Evolutionary conservation across 139 green algal genomes (phyloP), one percentile per base, ranked within the genome.

Genomic region (Limnomonas spitsbergensis): DNA sequence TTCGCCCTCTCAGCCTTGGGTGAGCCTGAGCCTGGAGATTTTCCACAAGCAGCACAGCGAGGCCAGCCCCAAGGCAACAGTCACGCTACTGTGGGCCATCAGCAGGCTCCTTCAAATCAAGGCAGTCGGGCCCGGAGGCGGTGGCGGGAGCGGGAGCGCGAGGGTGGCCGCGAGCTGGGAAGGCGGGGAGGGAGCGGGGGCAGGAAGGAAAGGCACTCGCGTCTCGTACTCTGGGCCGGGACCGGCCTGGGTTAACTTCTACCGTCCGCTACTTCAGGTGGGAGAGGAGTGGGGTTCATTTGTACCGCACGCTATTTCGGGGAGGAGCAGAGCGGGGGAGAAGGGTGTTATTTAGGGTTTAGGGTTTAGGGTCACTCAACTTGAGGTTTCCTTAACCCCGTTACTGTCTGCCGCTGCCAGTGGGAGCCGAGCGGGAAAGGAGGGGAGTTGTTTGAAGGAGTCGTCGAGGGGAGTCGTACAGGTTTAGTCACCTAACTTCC

Each of bases 41-140:
- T 70, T 70, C 56, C 56, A 70, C 56, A 70, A 70, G 56, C 9
- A 70, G 14, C 29, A 32, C 56, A 70, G 56, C 56, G 29, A 20
- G 4, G 29, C 14, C 56, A 70, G 56, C 29, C 14, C 56, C 29
- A 34, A 70, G 14, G 29, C 56, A 7, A 70, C 24, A 38, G 56
- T 32, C n/a, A 24, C 9, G n/a, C 27, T 70, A 20, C 56, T 70
- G 14, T 70, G 56, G 56, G 9, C 56, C 56, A 70, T 36, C 27
- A 70, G 56, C 56, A 70, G 24, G 56, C 56, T 70, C 14, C 29
- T 70, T 7, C 56, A 70, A 36, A 36, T 32, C 56, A 32, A 70
- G 56, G n/a, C 29, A 70, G 24, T 24, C 56, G 27, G 7, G n/a
- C 27, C 56, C 7, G 56, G 56, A 7, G 29, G 56, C 56, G 29